A percentile compares a stretch with the other conserved stretches of the same genome.
Evolutionary conservation across 2,329 filamentous ascomycete species (phyloP).

Genomic region (Lomentospora prolificans): DNA sequence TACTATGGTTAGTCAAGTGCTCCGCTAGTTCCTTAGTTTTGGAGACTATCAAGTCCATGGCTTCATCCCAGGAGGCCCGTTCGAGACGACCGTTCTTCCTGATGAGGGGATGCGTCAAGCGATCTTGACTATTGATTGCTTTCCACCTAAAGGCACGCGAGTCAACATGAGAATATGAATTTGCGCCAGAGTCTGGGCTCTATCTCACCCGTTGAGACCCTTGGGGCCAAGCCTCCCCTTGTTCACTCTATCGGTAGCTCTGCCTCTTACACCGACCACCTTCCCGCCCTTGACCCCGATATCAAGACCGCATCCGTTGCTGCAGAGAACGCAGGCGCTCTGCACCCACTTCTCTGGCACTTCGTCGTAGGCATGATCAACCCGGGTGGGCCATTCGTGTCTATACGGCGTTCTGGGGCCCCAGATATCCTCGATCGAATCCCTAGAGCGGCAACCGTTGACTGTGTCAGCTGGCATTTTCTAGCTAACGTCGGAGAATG

Average conservation of each 20-base stretch:
- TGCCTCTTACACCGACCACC: conserved; percentile 25
- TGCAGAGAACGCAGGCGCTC: conserved; percentile 27
- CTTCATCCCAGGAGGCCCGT: conserved; percentile 25
- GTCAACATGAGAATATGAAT: not conserved
- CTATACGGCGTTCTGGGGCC: conserved; percentile 22
- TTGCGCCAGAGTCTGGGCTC: too few species aligned
- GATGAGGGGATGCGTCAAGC: conserved; percentile 22
- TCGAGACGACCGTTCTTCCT: conserved; percentile 23
- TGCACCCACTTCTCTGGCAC: conserved; percentile 27
- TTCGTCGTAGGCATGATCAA: conserved; percentile 20
- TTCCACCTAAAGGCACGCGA: conserved; percentile 13
- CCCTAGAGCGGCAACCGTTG: conserved; percentile 10
- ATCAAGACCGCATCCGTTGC: conserved; percentile 25
- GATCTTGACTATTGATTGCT: conserved; percentile 19
- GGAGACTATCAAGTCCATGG: conserved; percentile 24
- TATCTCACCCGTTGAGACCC: conserved; percentile 21
- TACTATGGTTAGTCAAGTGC: conserved; percentile 24
- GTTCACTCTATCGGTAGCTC: conserved; percentile 22
- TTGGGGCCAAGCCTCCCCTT: conserved; percentile 25
- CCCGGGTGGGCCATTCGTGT: conserved; percentile 22
- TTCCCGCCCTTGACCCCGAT: conserved; percentile 25
- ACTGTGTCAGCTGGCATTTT: not conserved
- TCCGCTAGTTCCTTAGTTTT: conserved; percentile 10
- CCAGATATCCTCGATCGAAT: conserved; percentile 23
- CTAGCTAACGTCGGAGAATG: too few species aligned